Evolutionary conservation across 441 rosid genomes (phyloP).

Genomic region (Capsella rubella): DNA sequence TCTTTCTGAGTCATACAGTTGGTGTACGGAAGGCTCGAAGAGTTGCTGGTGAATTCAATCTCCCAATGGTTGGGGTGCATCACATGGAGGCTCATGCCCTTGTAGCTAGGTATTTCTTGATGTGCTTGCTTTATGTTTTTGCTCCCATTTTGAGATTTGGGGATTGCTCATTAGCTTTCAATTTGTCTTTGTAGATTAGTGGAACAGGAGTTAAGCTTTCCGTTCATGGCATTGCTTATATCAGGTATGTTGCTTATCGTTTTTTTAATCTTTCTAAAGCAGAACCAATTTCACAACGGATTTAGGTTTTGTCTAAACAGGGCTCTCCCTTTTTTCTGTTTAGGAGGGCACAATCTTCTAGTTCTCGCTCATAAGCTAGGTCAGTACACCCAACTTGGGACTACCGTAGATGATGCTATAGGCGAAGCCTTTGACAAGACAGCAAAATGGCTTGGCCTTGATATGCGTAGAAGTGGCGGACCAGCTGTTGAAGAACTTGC

Average conservation of each 20-base stretch:
- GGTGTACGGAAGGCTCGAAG: constrained; percentile 92
- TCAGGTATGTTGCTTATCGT: constrained; percentile 60
- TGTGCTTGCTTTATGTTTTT: not conserved
- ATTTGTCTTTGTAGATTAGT: constrained; percentile 55
- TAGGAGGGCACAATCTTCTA: constrained; percentile 93
- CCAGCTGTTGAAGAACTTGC: constrained; percentile 98
- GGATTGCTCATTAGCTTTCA: constrained; percentile 7
- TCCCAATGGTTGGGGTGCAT: constrained; percentile 83
- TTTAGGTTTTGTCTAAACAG: constrained; percentile 6
- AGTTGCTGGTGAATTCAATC: constrained; percentile 71
- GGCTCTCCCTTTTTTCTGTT: not conserved
- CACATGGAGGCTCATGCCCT: constrained; percentile 99
- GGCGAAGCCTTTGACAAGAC: constrained; percentile 95
- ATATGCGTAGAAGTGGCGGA: constrained; percentile 92
- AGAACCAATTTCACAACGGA: not conserved
- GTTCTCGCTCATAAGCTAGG: constrained; percentile 90
- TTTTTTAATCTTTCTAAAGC: not conserved
- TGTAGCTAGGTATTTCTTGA: constrained; percentile 72
- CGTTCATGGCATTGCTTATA: constrained; percentile 90
- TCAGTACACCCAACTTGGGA: constrained; percentile 89
- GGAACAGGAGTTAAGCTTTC: constrained; percentile 81
- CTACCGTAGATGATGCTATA: constrained; percentile 94
- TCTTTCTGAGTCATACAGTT: constrained; percentile 54
- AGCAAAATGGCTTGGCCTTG: constrained; percentile 98
- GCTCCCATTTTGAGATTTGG: constrained; percentile 3